phyloP scores from a whole-genome alignment of 2,329 filamentous ascomycete species.

The Verticillium tricorpus region DNA sequence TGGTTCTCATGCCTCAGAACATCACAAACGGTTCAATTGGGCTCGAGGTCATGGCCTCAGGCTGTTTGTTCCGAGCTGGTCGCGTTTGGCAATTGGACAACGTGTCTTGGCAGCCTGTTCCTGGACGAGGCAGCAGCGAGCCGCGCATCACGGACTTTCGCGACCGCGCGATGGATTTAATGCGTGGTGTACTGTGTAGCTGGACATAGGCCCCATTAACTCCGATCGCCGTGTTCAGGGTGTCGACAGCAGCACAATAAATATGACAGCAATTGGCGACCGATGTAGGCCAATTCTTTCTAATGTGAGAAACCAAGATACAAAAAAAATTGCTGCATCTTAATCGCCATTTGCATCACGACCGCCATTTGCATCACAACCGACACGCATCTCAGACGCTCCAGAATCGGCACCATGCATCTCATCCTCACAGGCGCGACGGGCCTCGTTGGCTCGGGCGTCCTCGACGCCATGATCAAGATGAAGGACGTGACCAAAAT shows the following conservation, averaged over 20 bases:
- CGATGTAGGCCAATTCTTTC: background rate
- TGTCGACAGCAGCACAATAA: background rate
- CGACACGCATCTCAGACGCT: background rate
- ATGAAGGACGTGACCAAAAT: constrained; percentile 55
- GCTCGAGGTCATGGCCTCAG: too few relatives aligned
- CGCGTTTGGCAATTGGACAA: background rate
- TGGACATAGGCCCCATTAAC: background rate
- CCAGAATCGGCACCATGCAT: constrained; percentile 40
- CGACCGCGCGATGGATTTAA: background rate
- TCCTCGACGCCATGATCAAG: constrained; percentile 58
- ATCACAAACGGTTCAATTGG: too few relatives aligned
- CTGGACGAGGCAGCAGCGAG: background rate
- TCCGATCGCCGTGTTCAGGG: background rate
- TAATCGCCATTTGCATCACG: background rate
- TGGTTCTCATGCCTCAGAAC: too few relatives aligned
- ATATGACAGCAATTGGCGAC: background rate
- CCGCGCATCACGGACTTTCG: background rate
- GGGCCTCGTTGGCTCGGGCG: constrained; percentile 58
- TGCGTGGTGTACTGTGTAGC: background rate
- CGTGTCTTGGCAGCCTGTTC: background rate
- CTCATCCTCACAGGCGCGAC: constrained; percentile 66
- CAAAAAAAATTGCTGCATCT: background rate
- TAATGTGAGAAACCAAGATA: background rate
- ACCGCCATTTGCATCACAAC: background rate
- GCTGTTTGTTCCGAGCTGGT: too few relatives aligned